phyloP scores from a whole-genome alignment of 257 asterid species.

The Galeopsis tetrahit region DNA sequence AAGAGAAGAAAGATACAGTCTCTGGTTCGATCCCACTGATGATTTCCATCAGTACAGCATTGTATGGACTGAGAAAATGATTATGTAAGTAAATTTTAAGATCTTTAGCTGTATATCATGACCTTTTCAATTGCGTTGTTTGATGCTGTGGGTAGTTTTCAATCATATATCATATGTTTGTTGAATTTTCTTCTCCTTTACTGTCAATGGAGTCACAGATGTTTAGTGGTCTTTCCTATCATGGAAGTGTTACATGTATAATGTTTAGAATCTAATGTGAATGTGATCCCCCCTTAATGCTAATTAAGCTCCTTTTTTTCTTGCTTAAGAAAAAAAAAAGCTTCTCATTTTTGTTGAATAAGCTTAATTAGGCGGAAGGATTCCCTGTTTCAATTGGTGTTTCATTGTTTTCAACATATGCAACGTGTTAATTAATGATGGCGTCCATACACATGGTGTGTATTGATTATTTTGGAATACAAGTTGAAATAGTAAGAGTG shows the following conservation, averaged over 20 bases:
- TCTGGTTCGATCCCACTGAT: slow-evolving; percentile 90
- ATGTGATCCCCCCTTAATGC: not conserved
- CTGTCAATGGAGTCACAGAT: slow-evolving; percentile 32
- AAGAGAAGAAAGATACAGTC: slow-evolving; percentile 87
- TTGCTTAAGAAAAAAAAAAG: too few species aligned
- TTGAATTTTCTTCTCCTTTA: slow-evolving; percentile 27
- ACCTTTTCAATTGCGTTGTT: slow-evolving; percentile 26
- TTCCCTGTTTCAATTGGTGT: too few species aligned
- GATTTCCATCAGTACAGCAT: slow-evolving; percentile 79
- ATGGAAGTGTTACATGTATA: slow-evolving; percentile 28
- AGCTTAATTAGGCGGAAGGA: too few species aligned
- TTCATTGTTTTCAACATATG: too few species aligned
- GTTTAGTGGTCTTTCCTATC: slow-evolving; percentile 32
- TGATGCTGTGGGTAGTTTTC: slow-evolving; percentile 33
- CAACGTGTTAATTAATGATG: too few species aligned
- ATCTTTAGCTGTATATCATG: not conserved
- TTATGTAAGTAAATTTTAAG: slow-evolving; percentile 53
- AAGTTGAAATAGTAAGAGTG: too few species aligned
- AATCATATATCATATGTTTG: not conserved
- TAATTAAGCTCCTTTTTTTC: not conserved
- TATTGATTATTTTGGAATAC: too few species aligned
- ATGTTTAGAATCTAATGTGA: slow-evolving; percentile 27
- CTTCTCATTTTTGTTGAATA: too few species aligned
- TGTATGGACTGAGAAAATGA: slow-evolving; percentile 68
- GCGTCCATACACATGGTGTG: too few species aligned